phyloP scores from a whole-genome alignment of 2,329 filamentous ascomycete species.

The Rhynchosporium graminicola region DNA sequence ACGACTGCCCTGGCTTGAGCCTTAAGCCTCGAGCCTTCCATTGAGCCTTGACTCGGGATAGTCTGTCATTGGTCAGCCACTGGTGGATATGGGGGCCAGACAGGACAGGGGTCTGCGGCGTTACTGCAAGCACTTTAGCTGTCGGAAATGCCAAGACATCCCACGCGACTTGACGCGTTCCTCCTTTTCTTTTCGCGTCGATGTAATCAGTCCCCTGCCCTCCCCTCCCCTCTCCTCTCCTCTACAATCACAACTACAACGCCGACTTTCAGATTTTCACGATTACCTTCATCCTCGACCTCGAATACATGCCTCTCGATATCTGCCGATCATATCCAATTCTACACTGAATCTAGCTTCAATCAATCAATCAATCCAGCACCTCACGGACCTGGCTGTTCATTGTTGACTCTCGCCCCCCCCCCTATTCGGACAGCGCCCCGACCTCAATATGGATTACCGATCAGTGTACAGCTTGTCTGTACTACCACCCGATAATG shows the following conservation, averaged over 20 bases:
- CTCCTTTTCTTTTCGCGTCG: constrained; percentile 7
- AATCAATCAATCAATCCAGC: too few species aligned
- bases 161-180: constrained; percentile 1
- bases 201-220: neutral
- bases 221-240: neutral
- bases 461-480: constrained; percentile 85
- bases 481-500: constrained; percentile 70
- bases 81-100: neutral
- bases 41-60: neutral
- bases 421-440: constrained; percentile 4
- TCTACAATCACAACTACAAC: neutral
- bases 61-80: neutral
- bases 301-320: neutral
- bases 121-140: constrained; percentile 23
- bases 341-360: too few species aligned
- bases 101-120: constrained; percentile 1
- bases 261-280: neutral
- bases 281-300: neutral
- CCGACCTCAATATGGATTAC: constrained; percentile 68
- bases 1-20: neutral
- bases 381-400: neutral
- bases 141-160: neutral
- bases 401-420: constrained; percentile 5
- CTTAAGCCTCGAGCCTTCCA: neutral
- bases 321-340: neutral